These are phyloP conservation scores for Castanea sativa DNA, from an alignment of 306 rosid genomes.

Conservation along the genomic window DNA sequence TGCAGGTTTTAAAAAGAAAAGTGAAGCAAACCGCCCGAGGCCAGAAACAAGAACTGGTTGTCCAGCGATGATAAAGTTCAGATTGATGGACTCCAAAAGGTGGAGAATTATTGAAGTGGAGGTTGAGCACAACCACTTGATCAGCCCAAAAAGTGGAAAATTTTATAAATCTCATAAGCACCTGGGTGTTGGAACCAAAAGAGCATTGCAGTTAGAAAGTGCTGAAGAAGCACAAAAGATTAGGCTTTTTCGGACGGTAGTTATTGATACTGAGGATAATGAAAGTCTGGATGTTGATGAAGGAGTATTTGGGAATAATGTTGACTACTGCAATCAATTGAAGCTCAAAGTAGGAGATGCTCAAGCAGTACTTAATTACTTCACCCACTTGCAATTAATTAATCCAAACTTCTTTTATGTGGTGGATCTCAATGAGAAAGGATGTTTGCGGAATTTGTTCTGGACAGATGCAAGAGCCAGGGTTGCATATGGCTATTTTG, in stretches of 20 bases:
- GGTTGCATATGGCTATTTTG: constrained; percentile 48
- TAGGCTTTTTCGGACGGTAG: constrained; percentile 53
- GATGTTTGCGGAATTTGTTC: constrained; percentile 64
- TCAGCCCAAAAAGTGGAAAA: constrained; percentile 53
- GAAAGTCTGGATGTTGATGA: constrained; percentile 38
- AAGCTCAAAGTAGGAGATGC: constrained; percentile 61
- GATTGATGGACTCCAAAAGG: constrained; percentile 67
- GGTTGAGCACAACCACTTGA: constrained; percentile 81
- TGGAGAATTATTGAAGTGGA: constrained; percentile 83
- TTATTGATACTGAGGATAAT: constrained; percentile 44
- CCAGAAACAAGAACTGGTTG: constrained; percentile 82
- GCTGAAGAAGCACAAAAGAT: constrained; percentile 53
- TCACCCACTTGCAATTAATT: constrained; percentile 39
- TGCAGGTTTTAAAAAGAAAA: constrained; percentile 77
- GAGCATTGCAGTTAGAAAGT: constrained; percentile 48
- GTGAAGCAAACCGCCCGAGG: constrained; percentile 74
- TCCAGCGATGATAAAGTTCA: constrained; percentile 80
- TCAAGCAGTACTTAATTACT: constrained; percentile 49
- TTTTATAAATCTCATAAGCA: constrained; percentile 69
- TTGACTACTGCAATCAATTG: constrained; percentile 44
- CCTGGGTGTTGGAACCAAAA: constrained; percentile 51
- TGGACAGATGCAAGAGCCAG: constrained; percentile 66
- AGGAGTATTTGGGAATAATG: constrained; percentile 27
- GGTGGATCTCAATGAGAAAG: constrained; percentile 62
- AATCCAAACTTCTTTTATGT: constrained; percentile 69